Evolutionary conservation across 148 eudicot genomes (phyloP), one percentile per base, ranked within the genome.

Genomic region (Chenopodium album): DNA sequence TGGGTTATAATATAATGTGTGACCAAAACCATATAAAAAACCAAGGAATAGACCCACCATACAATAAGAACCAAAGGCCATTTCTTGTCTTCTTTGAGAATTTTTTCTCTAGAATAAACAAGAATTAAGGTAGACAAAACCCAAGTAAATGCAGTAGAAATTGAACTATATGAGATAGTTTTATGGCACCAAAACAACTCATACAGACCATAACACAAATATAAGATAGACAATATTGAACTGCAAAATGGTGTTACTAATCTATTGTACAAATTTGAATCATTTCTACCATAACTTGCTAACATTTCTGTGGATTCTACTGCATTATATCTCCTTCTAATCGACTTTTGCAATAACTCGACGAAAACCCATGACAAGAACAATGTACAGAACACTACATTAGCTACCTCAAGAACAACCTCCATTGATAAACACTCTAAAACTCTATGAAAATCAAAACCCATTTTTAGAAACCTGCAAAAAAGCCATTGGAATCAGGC

Each of bases 31-130:
- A 81, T 77, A 77, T 88, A 85, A 77, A 41, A 72, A 34, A 88
- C 74, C 62, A 73, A 22, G 17, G 91, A 88, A 81, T 83, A 90
- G 50, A 84, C 78, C 98, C 98, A 95, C 93, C 92, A 95, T 13
- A 91, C 65, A 76, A 85, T 47, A 70, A 95, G 88, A 17, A 91
- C 85, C 50, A 84, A 81, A 69, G 98, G 93, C 91, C 92, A 91
- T 34, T 70, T 87, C 78, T 78, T 80, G 70, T 75, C 71, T 12
- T 73, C 81, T 22, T 68, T 81, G 34, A 71, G n/a, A 78, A 75
- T 37, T 78, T 46, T 76, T 48, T 54, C 71, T 22, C 71, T 64
- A 37, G 88, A 85, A 86, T 88, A 87, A 26, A 85, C 75, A 75
- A 87, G 79, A 80, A 90, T 83, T 41, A 77, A 9, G 86, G 82